Base-by-base conservation (phyloP, 2,329 filamentous ascomycete species). In the Epichloe aotearoae region DNA sequence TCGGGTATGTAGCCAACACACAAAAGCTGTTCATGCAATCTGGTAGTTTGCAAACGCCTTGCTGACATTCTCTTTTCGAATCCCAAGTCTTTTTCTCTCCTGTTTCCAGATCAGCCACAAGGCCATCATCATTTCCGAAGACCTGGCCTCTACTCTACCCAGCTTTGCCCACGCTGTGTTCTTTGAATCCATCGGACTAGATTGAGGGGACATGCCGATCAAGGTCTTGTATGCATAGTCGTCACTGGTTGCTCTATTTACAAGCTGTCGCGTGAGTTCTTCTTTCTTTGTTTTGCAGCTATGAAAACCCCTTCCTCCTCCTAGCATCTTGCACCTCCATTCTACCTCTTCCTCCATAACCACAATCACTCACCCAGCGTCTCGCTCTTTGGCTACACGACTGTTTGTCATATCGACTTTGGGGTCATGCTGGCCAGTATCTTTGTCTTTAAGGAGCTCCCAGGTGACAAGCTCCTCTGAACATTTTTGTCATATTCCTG, bases 181-280 rank as follows among this genome's bases (percentile, higher is more conserved):
- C 49, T 33, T 34, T 45, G 50, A 49, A 43, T 50, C 49, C 34
- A 33, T 30, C 30, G 8, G 23, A 47, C 26, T 47, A 49, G 39
- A 50, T 51, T 46, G 38, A 54, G 45, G 61, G 63, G 56, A 56
- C 51, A 57, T 55, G 37, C 44, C 43, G 36, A 40, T 49, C 50
- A 52, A 54, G 58, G 53, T 52, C 59, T 64, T 69, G 60, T 70
- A 71, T 69, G 64, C 55, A 62, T 71, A 70, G 59, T 57, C 52
- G 51, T 65, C 62, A 62, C 61, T 62, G 59, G 62, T 65, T 63
- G 60, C 61, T 62, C 51, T 58, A 53, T 49, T 53, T 56, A 57
- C 54, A 56, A 56, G 50, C 55, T 60, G 55, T 57, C 59, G 51
- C 56, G 64, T 66, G 59, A 65, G 62, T 63, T 49, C 51, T 51